Conservation (phyloP, 805 yeast species). For the Metschnikowia henanensis region DNA sequence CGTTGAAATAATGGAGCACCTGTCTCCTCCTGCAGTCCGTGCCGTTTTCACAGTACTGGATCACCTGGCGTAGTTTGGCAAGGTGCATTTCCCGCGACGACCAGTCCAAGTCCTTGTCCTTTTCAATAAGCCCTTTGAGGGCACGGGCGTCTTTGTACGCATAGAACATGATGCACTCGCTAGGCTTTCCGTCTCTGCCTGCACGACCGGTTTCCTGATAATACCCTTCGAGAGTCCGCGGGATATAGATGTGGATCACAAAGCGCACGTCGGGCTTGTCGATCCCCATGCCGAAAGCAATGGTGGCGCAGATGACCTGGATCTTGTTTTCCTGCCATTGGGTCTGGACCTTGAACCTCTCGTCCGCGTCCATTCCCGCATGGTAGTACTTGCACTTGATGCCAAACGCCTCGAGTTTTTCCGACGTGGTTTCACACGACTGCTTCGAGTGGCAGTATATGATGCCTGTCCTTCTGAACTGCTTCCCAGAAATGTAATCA, state of each 20-base stretch:
- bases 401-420: conserved; percentile 56
- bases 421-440: conserved; percentile 81
- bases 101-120: conserved; percentile 66
- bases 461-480: conserved; percentile 70
- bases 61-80: conserved; percentile 75
- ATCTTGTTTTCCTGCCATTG: conserved; percentile 76
- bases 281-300: conserved; percentile 99
- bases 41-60: conserved; percentile 87
- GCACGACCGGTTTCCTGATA: conserved; percentile 99
- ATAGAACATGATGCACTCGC: conserved; percentile 83
- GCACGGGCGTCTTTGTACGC: conserved; percentile 77
- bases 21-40: conserved; percentile 90
- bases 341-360: conserved; percentile 67
- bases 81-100: conserved; percentile 74
- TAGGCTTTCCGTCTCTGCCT: conserved; percentile 87
- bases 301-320: conserved; percentile 91
- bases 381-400: conserved; percentile 78
- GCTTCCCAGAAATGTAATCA: conserved; percentile 51
- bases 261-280: conserved; percentile 94
- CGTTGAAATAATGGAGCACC: conserved; percentile 89
- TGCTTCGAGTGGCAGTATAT: conserved; percentile 91
- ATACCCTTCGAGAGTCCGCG: conserved; percentile 91
- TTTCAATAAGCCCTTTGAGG: conserved; percentile 72
- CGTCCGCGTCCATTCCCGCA: conserved; percentile 90
- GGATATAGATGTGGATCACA: conserved; percentile 86